phyloP scores from a whole-genome alignment of 2,329 filamentous ascomycete species.

The Phialemoniopsis sp. region DNA sequence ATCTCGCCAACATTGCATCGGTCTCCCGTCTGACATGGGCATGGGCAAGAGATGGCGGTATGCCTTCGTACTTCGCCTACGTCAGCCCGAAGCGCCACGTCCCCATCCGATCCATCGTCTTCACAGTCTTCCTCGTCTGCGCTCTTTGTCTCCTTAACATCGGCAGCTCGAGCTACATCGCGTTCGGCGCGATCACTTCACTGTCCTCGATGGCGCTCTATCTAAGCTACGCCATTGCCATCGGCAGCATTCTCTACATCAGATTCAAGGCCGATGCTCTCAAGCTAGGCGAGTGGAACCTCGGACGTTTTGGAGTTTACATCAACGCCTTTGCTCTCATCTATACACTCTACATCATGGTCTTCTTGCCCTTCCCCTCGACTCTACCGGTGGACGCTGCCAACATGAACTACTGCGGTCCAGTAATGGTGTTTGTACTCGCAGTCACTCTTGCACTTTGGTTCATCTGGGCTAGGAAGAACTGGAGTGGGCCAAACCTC shows the following conservation, averaged over 20 bases:
- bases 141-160: slow-evolving; percentile 31
- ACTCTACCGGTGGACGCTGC: slow-evolving; percentile 9
- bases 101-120: slow-evolving; percentile 28
- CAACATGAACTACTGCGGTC: slow-evolving; percentile 11
- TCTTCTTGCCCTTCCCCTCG: slow-evolving; percentile 10
- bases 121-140: slow-evolving; percentile 25
- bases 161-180: slow-evolving; percentile 24
- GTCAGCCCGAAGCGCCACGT: slow-evolving; percentile 23
- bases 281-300: slow-evolving; percentile 5
- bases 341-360: slow-evolving; percentile 8
- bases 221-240: slow-evolving; percentile 9
- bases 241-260: slow-evolving; percentile 6
- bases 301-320: slow-evolving; percentile 4
- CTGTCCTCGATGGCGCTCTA: slow-evolving; percentile 21
- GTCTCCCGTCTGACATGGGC: slow-evolving; percentile 44
- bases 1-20: slow-evolving; percentile 37
- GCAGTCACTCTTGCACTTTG: slow-evolving; percentile 4
- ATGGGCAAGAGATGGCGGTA: slow-evolving; percentile 40
- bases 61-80: slow-evolving; percentile 8
- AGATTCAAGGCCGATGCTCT: slow-evolving; percentile 1
- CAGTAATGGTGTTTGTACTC: slow-evolving; percentile 4
- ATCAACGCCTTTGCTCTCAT: slow-evolving; percentile 10
- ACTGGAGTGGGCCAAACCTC: slow-evolving; percentile 8
- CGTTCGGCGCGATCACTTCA: slow-evolving; percentile 31
- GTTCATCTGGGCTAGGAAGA: slow-evolving; percentile 6